phyloP scores from a whole-genome alignment of 1,139 yeast genomes.

The Diutina siamensis region DNA sequence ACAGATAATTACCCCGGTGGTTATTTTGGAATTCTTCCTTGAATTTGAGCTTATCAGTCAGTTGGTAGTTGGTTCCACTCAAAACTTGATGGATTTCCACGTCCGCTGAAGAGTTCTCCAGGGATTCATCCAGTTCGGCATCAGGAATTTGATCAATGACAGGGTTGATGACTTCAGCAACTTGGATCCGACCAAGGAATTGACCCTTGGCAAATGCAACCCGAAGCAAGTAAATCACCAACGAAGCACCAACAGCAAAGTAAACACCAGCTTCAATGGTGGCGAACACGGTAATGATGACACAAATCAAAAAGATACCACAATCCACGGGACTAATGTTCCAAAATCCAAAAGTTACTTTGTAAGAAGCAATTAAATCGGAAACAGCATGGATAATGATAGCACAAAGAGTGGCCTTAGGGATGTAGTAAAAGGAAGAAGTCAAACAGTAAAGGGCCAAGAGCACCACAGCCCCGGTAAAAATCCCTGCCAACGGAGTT shows the following conservation, averaged over 20 bases:
- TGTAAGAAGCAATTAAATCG: conserved; percentile 68
- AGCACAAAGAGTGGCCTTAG: conserved; percentile 79
- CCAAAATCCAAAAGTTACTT: conserved; percentile 67
- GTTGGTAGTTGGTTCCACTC: conserved; percentile 14
- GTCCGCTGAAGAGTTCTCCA: conserved; percentile 10
- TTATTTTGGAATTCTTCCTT: conserved; percentile 12
- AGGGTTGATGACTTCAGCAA: conserved; percentile 62
- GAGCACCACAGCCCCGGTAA: conserved; percentile 81
- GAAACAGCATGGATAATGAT: conserved; percentile 93
- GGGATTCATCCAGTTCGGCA: conserved; percentile 11
- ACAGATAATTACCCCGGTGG: conserved; percentile 11
- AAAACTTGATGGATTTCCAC: conserved; percentile 31
- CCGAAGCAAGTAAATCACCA: conserved; percentile 61
- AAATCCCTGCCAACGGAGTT: conserved; percentile 88
- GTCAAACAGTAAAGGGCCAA: conserved; percentile 81
- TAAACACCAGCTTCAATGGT: conserved; percentile 84
- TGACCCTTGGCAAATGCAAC: conserved; percentile 73
- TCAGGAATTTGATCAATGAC: conserved; percentile 16
- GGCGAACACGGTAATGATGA: conserved; percentile 68
- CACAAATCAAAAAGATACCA: conserved; percentile 65
- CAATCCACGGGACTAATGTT: conserved; percentile 65
- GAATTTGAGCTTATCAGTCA: conserved; percentile 12
- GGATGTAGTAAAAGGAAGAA: conserved; percentile 75
- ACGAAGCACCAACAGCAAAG: conserved; percentile 79
- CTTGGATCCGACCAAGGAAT: conserved; percentile 67